Percentiles rank a stretch among this genome's conserved stretches.
phyloP scores from a whole-genome alignment of 805 yeast genomes.

The Monosporozyma yasuniensis region DNA sequence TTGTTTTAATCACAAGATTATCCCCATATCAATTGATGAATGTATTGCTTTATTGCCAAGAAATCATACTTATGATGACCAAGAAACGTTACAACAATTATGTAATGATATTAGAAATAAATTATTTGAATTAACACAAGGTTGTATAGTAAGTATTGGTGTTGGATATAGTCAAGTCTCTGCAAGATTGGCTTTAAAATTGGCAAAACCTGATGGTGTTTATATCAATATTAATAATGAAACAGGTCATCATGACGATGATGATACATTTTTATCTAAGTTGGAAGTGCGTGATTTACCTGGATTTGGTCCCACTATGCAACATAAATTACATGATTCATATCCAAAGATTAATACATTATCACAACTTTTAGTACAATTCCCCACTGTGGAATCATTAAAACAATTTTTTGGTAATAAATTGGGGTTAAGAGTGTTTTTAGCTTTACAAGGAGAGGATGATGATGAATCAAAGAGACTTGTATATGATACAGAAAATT shows the following conservation, averaged over 20 bases:
- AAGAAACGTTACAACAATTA: constrained; percentile 13
- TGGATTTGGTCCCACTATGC: constrained; percentile 51
- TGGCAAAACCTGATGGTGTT: constrained; percentile 76
- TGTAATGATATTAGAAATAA: constrained; percentile 30
- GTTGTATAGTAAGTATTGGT: constrained; percentile 74
- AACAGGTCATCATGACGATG: background rate
- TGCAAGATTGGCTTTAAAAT: constrained; percentile 63
- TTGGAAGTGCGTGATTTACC: constrained; percentile 40
- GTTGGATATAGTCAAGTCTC: constrained; percentile 62
- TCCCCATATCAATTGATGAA: constrained; percentile 89
- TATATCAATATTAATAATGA: constrained; percentile 14
- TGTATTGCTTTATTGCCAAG: constrained; percentile 40
- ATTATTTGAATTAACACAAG: constrained; percentile 37
- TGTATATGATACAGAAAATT: constrained; percentile 37
- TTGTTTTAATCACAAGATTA: constrained; percentile 33
- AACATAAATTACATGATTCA: constrained; percentile 34
- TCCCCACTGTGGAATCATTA: constrained; percentile 30
- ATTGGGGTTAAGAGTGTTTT: constrained; percentile 54
- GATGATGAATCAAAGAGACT: constrained; percentile 44
- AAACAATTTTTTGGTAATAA: constrained; percentile 50
- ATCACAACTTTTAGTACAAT: constrained; percentile 31
- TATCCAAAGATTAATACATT: constrained; percentile 20
- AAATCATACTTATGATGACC: background rate
- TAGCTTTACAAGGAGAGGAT: constrained; percentile 62
- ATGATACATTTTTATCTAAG: constrained; percentile 9